Evolutionary conservation across 305 asterid species (phyloP), one percentile per base, ranked within the genome.

Genomic region (Solanum chacoense): DNA sequence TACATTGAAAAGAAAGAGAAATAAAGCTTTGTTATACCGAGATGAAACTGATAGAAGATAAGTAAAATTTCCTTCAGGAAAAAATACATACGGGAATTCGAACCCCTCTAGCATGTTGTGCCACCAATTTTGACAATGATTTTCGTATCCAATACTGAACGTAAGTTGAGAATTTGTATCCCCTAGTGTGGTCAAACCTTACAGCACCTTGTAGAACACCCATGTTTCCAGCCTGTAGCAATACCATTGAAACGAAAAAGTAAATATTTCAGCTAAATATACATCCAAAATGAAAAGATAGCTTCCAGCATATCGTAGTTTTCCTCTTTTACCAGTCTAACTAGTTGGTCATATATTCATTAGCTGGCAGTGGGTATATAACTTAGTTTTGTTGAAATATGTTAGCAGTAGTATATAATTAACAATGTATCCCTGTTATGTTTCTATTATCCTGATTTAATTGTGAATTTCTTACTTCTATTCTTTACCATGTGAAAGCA

Each of bases 181-280:
- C 98, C 88, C 97, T 91, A 13, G 94, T 92, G 86, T 93, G 94
- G 85, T 96, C 98, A 85, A 95, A 96, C 89, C 95, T 92, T 93
- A 94, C 96, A 3, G 98, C 98, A 87, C 99, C 99, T 93, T 92
- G 94, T 88, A 96, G 90, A 81, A 95, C 97, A 42, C 98, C 98
- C 24, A 93, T 40, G 45, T 93, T 91, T 88, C 99, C 99, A 9
- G 99, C 99, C 98, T 95, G 93, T 42, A 74, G 71, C 86, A 91
- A 88, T 16, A 90, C 87, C 36, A 86, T 31, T 55, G 84, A 42
- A 36, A 50, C n/a, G 38, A 77, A 71, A 76, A 63, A 80, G n/a
- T 69, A 86, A 83, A 31, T 83, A 83, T 29, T 81, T 83, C 87
- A 50, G 87, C 42, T 83, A 50, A 18, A 31, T 83, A 83, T 20